phyloP scores from a whole-genome alignment of 2,329 filamentous ascomycete species.

The Paraphoma chrysanthemicola region DNA sequence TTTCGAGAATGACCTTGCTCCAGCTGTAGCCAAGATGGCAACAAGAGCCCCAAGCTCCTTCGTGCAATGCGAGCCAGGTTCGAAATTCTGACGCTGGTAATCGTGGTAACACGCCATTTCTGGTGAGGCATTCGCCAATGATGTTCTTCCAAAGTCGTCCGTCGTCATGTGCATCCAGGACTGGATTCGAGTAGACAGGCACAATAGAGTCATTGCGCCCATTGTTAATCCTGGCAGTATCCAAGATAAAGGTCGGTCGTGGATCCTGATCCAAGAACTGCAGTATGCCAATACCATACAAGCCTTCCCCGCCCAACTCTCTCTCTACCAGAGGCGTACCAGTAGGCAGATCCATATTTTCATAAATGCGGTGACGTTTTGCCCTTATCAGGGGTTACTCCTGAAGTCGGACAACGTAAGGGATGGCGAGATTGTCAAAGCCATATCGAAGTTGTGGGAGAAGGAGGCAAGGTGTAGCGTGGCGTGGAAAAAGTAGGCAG shows the following conservation, averaged over 20 bases:
- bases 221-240: not conserved
- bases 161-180: not conserved
- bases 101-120: not conserved
- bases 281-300: not conserved
- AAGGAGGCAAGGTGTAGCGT: not conserved
- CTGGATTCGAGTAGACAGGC: not conserved
- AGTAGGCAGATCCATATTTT: not conserved
- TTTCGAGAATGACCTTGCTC: conserved; percentile 20
- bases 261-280: not conserved
- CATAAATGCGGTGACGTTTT: not conserved
- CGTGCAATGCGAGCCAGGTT: not conserved
- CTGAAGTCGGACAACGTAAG: not conserved
- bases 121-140: not conserved
- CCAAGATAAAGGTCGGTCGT: not conserved
- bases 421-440: not conserved
- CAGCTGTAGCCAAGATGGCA: conserved; percentile 14
- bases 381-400: not conserved
- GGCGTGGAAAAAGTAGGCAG: not conserved
- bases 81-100: not conserved
- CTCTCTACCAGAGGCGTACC: not conserved
- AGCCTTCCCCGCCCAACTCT: not conserved
- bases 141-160: not conserved
- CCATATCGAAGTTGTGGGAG: not conserved
- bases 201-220: not conserved
- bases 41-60: not conserved